Base-by-base conservation (phyloP, 139 green algal species). In the Chlorella sp. region DNA sequence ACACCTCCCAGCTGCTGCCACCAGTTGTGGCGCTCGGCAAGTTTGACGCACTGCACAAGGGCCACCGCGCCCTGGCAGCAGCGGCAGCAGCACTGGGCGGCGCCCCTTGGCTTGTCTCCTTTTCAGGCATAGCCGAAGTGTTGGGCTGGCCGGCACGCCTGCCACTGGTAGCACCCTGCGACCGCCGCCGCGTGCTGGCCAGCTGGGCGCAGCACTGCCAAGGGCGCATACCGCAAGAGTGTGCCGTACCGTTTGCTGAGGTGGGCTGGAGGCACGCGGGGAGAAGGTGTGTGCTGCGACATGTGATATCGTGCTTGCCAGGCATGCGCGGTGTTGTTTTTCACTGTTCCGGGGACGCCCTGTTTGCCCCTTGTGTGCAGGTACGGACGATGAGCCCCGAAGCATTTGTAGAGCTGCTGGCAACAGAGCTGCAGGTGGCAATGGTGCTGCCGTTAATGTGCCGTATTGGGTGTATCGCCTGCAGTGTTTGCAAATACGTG, bases 11-110 rank as follows among this genome's bases (percentile, higher is more conserved):
- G 32, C n/a, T 32, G 34, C 23, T 60, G 56, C 62, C 85, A 4
- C 84, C 92, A 0, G 78, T 96, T 16, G 93, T 98, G 1, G 96
- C 95, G 0, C 88, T 98, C 17, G 96, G 96, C 30, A 99, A 99
- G 89, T 99, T 98, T 83, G 95, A 99, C 80, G 95, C 95, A 3
- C 88, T 99, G 79, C 96, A 99, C 89, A 83, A 89, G 2, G 96
- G 96, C 21, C 96, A 99, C 88, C 81, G 89, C 26, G 81, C 88
- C 34, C 81, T 99, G 32, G 95, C 92, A 32, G 63, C 78, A 18
- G 81, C 86, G 13, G 93, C 93, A 23, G 86, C 86, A 18, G 55
- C 76, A 4, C 60, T 93, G 60, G 89, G 84, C 0, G 92, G 85
- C 28, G 39, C 81, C 9, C 93, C 94, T 1, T 94, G 92, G 72